These are phyloP conservation scores for Solanum paucissectum DNA, from an alignment of 257 asterid genomes.

Conservation along the genomic window DNA sequence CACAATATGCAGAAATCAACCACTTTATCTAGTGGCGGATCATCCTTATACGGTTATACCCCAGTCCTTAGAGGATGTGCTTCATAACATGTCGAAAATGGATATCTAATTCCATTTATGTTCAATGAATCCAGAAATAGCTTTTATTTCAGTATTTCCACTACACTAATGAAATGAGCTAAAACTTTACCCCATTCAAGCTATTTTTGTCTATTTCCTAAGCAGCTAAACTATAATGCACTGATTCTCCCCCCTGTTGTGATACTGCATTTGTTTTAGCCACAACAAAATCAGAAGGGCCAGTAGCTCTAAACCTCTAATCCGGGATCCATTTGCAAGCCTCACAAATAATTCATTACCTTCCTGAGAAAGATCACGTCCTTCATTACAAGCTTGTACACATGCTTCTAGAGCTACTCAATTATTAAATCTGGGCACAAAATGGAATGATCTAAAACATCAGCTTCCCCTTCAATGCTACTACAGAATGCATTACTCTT, in stretches of 20 bases:
- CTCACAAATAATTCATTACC: neutral
- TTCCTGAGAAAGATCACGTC: neutral
- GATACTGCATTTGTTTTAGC: neutral
- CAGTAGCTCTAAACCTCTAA: neutral
- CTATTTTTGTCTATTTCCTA: neutral
- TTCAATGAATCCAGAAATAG: neutral
- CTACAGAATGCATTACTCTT: neutral
- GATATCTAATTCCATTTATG: neutral
- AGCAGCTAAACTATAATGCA: neutral
- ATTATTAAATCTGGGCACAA: neutral
- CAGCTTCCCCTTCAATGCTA: neutral
- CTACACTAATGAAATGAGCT: neutral
- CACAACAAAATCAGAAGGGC: neutral
- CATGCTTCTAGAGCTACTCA: neutral
- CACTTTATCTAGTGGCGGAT: neutral
- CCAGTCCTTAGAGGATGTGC: neutral
- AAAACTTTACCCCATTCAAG: neutral
- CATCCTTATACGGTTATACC: neutral
- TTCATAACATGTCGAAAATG: neutral
- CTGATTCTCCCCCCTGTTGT: neutral
- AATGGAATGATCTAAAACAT: neutral
- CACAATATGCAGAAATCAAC: neutral
- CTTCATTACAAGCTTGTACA: neutral
- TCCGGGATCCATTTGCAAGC: neutral
- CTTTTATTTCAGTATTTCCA: neutral